phyloP scores from a whole-genome alignment of 2,329 filamentous ascomycete genomes.

The Fusarium nanum region DNA sequence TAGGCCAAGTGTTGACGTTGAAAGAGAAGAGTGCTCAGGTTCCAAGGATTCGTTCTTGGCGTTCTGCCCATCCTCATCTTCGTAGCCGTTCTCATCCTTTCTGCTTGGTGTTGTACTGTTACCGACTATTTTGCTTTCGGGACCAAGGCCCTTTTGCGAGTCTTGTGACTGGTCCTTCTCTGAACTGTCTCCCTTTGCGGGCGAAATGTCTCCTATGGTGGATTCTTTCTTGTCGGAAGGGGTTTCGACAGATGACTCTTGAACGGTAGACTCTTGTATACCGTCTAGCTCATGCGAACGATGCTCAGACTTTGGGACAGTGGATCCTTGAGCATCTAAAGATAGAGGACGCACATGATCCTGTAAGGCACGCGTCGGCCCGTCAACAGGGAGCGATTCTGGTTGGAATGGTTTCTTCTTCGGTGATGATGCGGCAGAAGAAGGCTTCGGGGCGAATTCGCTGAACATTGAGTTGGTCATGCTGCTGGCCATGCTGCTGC shows the following conservation, averaged over 20 bases:
- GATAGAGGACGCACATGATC: background rate
- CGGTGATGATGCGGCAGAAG: background rate
- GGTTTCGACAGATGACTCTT: background rate
- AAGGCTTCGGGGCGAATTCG: background rate
- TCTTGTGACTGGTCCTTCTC: background rate
- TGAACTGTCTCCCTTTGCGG: background rate
- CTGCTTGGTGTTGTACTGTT: background rate
- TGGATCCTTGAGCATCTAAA: background rate
- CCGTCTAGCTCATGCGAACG: background rate
- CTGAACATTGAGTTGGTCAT: background rate
- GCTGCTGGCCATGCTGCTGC: background rate
- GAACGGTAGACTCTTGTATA: background rate
- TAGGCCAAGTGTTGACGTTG: background rate
- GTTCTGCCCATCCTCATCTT: background rate
- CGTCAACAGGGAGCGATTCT: background rate
- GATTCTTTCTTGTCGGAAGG: background rate
- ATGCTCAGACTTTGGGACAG: background rate
- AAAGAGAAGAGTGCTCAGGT: background rate
- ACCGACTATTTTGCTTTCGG: background rate
- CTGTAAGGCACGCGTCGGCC: background rate
- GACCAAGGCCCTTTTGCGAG: background rate
- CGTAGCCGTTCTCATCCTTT: background rate
- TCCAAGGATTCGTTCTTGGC: background rate
- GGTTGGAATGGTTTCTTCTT: background rate
- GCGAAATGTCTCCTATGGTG: background rate